phyloP scores from a whole-genome alignment of 2,329 filamentous ascomycete genomes.

The Cercospora berteroae region DNA sequence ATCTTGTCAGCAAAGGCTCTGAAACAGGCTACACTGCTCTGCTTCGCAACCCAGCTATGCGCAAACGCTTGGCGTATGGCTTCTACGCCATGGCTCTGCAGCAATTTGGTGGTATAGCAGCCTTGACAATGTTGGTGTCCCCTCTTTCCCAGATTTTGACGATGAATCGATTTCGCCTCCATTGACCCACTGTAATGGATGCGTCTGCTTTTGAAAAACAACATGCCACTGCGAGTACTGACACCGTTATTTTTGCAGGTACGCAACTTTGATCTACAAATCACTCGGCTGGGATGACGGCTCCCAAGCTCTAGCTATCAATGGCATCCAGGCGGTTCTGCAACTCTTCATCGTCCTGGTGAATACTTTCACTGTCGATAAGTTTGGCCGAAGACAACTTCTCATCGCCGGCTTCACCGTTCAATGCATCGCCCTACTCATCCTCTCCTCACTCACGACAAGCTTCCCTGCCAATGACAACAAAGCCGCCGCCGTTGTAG shows the following conservation, averaged over 20 bases:
- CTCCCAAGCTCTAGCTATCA: slow-evolving; percentile 16
- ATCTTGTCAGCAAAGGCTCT: background rate
- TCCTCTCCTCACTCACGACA: background rate
- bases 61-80: background rate
- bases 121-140: background rate
- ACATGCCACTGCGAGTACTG: too few species aligned
- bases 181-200: too few species aligned
- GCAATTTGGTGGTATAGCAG: background rate
- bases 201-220: too few species aligned
- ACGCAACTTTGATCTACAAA: background rate
- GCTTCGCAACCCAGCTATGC: background rate
- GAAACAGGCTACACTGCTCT: background rate
- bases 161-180: too few species aligned
- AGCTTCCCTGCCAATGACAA: background rate
- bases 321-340: slow-evolving; percentile 41
- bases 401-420: slow-evolving; percentile 41
- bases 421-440: slow-evolving; percentile 32
- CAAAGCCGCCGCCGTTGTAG: background rate
- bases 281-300: background rate
- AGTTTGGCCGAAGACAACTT: slow-evolving; percentile 39
- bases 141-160: too few species aligned
- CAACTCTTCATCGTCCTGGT: slow-evolving; percentile 43
- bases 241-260: too few species aligned
- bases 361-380: slow-evolving; percentile 44
- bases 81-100: background rate